Percentiles rank a stretch among this genome's conserved stretches.
These are phyloP conservation scores for Sphagnum magellanicum DNA, from an alignment of 228 moss, liverwort and hornwort species.

Conservation along the genomic window DNA sequence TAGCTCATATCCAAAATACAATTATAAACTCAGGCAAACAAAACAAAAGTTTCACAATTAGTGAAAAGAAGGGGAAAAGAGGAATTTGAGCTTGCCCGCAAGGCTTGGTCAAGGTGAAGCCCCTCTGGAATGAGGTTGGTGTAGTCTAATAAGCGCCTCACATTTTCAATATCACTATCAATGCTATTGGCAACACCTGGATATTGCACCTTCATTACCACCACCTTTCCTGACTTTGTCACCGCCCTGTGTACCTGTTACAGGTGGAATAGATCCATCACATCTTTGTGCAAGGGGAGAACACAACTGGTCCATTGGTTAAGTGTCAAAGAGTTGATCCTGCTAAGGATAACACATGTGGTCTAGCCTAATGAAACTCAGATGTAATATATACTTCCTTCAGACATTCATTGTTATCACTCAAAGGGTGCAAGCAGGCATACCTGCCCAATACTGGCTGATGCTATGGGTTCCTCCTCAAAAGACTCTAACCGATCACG, in stretches of 20 bases:
- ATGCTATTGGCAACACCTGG: constrained; percentile 95
- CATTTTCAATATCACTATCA: constrained; percentile 97
- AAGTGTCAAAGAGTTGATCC: too few species aligned
- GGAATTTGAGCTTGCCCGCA: constrained; percentile 46
- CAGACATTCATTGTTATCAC: too few species aligned
- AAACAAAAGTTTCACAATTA: neutral
- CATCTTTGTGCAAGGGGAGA: neutral
- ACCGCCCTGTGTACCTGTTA: constrained; percentile 84
- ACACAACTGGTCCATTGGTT: too few species aligned
- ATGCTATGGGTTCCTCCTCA: constrained; percentile 84
- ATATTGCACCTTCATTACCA: constrained; percentile 98
- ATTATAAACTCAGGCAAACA: neutral
- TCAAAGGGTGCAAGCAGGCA: constrained; percentile 3
- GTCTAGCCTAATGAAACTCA: too few species aligned
- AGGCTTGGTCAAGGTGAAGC: constrained; percentile 95
- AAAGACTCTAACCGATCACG: constrained; percentile 57
- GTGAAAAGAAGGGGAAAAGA: neutral
- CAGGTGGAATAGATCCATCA: neutral
- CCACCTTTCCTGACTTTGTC: constrained; percentile 72
- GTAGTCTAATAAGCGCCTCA: constrained; percentile 76
- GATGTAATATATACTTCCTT: too few species aligned
- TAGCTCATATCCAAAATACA: neutral
- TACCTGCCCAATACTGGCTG: constrained; percentile 98
- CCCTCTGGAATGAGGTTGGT: constrained; percentile 92
- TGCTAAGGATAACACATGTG: too few species aligned